These are phyloP conservation scores for Echinochloa phyllopogon DNA, from an alignment of 176 grass and related monocot genomes.

Conservation along the genomic window DNA sequence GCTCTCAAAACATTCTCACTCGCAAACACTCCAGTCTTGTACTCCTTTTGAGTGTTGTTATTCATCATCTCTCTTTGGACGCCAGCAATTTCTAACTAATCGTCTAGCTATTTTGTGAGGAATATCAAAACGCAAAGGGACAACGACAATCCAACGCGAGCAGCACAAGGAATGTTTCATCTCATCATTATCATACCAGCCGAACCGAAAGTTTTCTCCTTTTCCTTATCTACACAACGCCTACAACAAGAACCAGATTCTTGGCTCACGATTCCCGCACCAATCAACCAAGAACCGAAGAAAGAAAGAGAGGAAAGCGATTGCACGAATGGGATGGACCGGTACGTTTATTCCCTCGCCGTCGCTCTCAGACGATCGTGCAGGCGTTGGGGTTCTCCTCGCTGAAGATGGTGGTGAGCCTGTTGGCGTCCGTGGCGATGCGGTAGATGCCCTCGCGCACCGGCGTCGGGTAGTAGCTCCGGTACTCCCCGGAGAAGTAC, in stretches of 20 bases:
- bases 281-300: slow-evolving; percentile 30
- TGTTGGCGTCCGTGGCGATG: slow-evolving; percentile 88
- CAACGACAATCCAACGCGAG: neutral
- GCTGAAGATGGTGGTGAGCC: slow-evolving; percentile 95
- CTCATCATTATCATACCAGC: neutral
- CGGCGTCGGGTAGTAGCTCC: slow-evolving; percentile 87
- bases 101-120: neutral
- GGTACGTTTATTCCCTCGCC: slow-evolving; percentile 32
- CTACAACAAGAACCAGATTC: slow-evolving; percentile 61
- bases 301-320: slow-evolving; percentile 1
- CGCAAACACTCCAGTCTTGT: neutral
- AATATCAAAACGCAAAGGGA: neutral
- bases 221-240: slow-evolving; percentile 43
- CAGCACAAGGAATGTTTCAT: neutral
- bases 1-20: neutral
- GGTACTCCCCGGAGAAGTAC: slow-evolving; percentile 93
- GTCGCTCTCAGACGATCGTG: slow-evolving; percentile 58
- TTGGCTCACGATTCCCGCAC: slow-evolving; percentile 34
- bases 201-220: slow-evolving; percentile 36
- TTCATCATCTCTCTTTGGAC: neutral
- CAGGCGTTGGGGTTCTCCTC: slow-evolving; percentile 99
- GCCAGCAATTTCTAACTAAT: slow-evolving; percentile 34
- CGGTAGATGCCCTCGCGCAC: slow-evolving; percentile 96
- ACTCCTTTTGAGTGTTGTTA: no score
- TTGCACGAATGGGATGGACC: slow-evolving; percentile 1